These are phyloP conservation scores for Neofusicoccum ribis DNA, from an alignment of 2,329 filamentous ascomycete species.

Conservation along the genomic window DNA sequence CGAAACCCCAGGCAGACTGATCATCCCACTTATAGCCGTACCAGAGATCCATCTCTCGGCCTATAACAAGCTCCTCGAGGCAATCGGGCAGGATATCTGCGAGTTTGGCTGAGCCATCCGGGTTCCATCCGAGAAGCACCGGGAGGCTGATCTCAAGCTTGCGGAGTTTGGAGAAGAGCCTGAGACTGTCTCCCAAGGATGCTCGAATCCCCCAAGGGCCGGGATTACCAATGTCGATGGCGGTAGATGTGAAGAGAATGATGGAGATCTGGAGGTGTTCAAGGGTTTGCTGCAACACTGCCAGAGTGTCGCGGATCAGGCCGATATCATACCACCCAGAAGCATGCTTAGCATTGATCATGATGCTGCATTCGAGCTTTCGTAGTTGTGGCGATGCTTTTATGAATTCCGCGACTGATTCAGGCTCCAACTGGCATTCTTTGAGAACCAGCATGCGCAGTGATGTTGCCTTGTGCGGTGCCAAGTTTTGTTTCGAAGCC, in stretches of 20 bases:
- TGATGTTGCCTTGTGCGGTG: neutral
- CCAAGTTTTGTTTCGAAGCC: neutral
- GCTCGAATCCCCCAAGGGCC: neutral
- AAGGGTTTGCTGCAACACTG: neutral
- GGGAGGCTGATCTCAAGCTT: neutral
- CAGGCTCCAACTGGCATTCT: neutral
- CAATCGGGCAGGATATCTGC: neutral
- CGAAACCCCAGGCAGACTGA: neutral
- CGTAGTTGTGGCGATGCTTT: neutral
- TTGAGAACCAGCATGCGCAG: neutral
- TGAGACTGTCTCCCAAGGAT: neutral
- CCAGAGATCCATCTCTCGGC: neutral
- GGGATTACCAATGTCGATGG: neutral
- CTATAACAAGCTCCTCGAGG: neutral
- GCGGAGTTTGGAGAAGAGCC: neutral
- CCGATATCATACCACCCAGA: neutral
- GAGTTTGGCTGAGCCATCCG: neutral
- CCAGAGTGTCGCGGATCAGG: neutral
- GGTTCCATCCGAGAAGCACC: neutral
- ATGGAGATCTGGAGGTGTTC: neutral
- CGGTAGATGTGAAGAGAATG: neutral
- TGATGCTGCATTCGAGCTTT: neutral
- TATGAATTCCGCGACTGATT: neutral
- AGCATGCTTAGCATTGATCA: neutral
- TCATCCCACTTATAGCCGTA: neutral